phyloP scores from a whole-genome alignment of 768 basidiomycete species.

The Russula foetens region DNA sequence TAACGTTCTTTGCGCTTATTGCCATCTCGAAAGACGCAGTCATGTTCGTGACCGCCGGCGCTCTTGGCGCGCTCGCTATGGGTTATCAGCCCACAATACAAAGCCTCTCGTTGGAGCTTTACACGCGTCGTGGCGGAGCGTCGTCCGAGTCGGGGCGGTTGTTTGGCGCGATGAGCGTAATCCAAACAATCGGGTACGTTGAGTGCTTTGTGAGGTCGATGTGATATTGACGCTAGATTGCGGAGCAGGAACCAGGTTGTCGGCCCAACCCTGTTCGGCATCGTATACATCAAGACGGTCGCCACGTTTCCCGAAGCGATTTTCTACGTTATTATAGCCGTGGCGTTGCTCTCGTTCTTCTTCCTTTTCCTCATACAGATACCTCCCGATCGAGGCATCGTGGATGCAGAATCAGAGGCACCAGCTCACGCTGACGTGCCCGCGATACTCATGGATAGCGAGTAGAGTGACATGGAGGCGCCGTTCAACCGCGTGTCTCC shows the following conservation, averaged over 20 bases:
- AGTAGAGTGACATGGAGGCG: too few species aligned
- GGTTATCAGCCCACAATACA: slow-evolving; percentile 63
- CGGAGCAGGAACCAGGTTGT: slow-evolving; percentile 47
- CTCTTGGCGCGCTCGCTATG: slow-evolving; percentile 47
- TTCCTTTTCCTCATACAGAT: slow-evolving; percentile 43
- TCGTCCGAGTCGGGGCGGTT: slow-evolving; percentile 56
- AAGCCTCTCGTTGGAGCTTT: slow-evolving; percentile 64
- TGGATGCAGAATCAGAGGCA: neutral
- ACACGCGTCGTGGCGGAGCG: slow-evolving; percentile 39
- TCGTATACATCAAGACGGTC: slow-evolving; percentile 65
- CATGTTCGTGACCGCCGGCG: slow-evolving; percentile 43
- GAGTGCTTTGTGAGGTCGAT: neutral
- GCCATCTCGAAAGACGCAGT: slow-evolving; percentile 37
- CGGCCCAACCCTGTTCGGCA: slow-evolving; percentile 65
- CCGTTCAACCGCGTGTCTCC: too few species aligned
- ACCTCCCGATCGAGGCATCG: slow-evolving; percentile 4
- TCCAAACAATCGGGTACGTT: slow-evolving; percentile 56
- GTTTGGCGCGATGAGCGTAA: slow-evolving; percentile 73
- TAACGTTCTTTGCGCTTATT: slow-evolving; percentile 36
- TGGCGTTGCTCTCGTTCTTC: slow-evolving; percentile 35
- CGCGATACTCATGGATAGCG: too few species aligned
- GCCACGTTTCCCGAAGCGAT: slow-evolving; percentile 59
- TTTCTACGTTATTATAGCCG: slow-evolving; percentile 47
- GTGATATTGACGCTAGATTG: neutral
- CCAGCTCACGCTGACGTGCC: neutral